These are phyloP conservation scores for Colletotrichum kahawae DNA, from an alignment of 2,329 filamentous ascomycete genomes.

Conservation along the genomic window DNA sequence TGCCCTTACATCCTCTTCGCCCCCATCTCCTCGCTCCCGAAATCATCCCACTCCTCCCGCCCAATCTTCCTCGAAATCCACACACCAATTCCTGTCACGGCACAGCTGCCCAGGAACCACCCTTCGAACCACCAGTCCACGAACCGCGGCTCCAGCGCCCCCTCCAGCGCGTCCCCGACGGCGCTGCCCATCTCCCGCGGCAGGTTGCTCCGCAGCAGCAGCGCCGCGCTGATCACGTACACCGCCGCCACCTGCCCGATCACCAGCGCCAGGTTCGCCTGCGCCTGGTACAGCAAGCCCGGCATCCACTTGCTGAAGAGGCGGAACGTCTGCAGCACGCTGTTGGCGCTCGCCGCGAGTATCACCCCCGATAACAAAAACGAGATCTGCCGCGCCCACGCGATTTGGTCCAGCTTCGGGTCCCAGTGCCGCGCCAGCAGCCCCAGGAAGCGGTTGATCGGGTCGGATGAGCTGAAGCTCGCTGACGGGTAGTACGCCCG, in stretches of 20 bases:
- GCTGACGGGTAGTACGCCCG: slow-evolving; percentile 53
- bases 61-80: slow-evolving; percentile 71
- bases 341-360: slow-evolving; percentile 80
- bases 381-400: slow-evolving; percentile 85
- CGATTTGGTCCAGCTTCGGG: slow-evolving; percentile 78
- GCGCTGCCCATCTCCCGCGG: slow-evolving; percentile 78
- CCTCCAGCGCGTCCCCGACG: slow-evolving; percentile 78
- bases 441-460: slow-evolving; percentile 82
- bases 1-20: slow-evolving; percentile 11
- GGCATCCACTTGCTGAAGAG: slow-evolving; percentile 80
- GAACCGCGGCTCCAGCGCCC: slow-evolving; percentile 74
- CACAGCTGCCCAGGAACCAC: slow-evolving; percentile 78
- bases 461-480: slow-evolving; percentile 73
- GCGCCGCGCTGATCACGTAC: slow-evolving; percentile 81
- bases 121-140: slow-evolving; percentile 87
- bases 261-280: slow-evolving; percentile 79
- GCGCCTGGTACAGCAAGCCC: slow-evolving; percentile 72
- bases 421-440: slow-evolving; percentile 85
- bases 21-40: slow-evolving; percentile 68
- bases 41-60: slow-evolving; percentile 64
- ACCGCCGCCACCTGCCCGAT: slow-evolving; percentile 83
- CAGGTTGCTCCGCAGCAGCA: slow-evolving; percentile 79
- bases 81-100: slow-evolving; percentile 71
- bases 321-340: slow-evolving; percentile 83
- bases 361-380: slow-evolving; percentile 85